Base-by-base conservation (phyloP, 2,329 filamentous ascomycete genomes). In the Emydomyces testavorans region DNA sequence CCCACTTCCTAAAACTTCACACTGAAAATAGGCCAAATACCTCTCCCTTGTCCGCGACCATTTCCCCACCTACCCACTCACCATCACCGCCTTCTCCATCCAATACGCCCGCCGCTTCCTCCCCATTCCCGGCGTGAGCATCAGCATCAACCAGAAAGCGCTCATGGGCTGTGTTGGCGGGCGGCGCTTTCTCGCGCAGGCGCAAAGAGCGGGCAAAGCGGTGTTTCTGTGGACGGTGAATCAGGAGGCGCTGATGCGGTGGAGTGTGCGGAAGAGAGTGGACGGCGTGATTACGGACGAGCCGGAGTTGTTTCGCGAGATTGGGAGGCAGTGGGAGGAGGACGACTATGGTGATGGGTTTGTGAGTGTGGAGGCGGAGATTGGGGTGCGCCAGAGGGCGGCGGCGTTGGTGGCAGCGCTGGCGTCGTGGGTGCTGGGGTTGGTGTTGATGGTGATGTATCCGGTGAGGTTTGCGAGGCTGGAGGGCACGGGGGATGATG, bases 201-300 rank as follows among this genome's bases (percentile, higher is more conserved):
- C 78, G 21, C 73, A 74, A 51, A 62, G 67, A 40, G 68, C 71
- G 1, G 67, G 72, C 13, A 74, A 83, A 18, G 74, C 76, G 3
- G 69, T 95, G 3, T 81, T 83, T 57, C 76, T 79, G 0, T 96
- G 90, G 90, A 95, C 89, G 0, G 84, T 94, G 43, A 94, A 96
- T 61, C 76, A 83, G 11, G 75, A 78, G 53, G 71, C 73, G 42
- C 77, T 79, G 65, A 95, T 96, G 89, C 75, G 79, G 57, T 94
- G 87, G 86, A 76, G 79, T 53, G 78, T 94, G 28, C 65, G 72
- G 23, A 67, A 76, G 35, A 62, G 65, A 2, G 68, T 94, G 1
- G 85, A 94, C 56, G 89, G 85, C 0, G 82, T 94, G 3, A 80
- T 94, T 46, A 94, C 88, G 0, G 89, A 95, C 60, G 80, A 94